Evolutionary conservation across 75 land plant genomes (phyloP), one percentile per base, ranked within the genome.

Genomic region (Pseudotsuga menziesii): DNA sequence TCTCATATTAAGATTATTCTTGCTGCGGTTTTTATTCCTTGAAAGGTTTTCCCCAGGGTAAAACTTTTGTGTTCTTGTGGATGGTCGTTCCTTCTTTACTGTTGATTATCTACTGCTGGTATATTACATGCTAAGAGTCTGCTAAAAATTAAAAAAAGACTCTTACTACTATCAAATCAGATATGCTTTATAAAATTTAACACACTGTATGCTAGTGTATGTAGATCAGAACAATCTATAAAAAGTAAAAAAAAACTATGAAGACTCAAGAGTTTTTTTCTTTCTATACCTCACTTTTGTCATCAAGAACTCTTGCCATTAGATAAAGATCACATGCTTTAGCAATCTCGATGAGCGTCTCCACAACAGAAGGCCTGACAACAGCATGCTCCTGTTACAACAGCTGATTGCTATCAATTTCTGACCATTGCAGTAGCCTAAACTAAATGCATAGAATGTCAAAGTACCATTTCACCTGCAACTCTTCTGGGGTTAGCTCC

Each of bases 301-400:
- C 99, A 82, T 97, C 99, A 58, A 87, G 44, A 77, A 97, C 86
- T 77, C 84, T 88, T 75, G 94, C 91, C 85, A 97, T 91, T 25
- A 97, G 89, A 80, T 97, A 97, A 14, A 97, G 84, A 83, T 97
- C 99, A 82, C 94, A 91, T 63, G 79, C 83, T 77, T 89, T 90
- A 3, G 96, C 91, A 52, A 97, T 82, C 77, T 97, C 98, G 81
- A 91, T 69, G 76, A 97, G 80, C 4, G 90, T 85, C 66, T 97
- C 98, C 77, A 89, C 80, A 54, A 90, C 96, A 58, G 92, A 89
- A 2, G 90, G 88, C 80, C 88, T 91, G 35, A 97, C 94, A 74
- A 93, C 94, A 26, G 86, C 99, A 84, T 91, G 92, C 48, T 82
- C 83, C 96, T 95, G 90, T 70, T 13, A 35, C 57, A 57, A 78